phyloP scores from a whole-genome alignment of 768 basidiomycete genomes.

The Collybiopsis luxurians region DNA sequence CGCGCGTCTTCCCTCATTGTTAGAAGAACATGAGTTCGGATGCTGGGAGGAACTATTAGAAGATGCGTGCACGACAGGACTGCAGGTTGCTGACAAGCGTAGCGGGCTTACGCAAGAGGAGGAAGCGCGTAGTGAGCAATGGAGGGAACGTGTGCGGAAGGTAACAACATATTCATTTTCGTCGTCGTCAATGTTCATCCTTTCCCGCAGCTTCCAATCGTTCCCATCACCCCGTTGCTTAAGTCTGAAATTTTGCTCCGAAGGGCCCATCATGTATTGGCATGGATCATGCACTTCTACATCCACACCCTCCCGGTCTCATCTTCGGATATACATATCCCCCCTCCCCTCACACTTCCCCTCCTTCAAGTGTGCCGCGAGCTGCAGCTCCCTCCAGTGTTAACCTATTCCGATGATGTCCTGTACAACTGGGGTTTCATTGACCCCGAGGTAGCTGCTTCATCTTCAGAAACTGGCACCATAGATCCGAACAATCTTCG shows the following conservation, averaged over 20 bases:
- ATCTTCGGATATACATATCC: slow-evolving; percentile 55
- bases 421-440: slow-evolving; percentile 76
- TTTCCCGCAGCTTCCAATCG: slow-evolving; percentile 51
- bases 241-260: slow-evolving; percentile 57
- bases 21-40: slow-evolving; percentile 43
- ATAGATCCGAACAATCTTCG: slow-evolving; percentile 54
- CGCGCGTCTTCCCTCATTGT: slow-evolving; percentile 45
- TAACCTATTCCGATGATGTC: slow-evolving; percentile 91
- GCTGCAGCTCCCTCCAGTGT: slow-evolving; percentile 80
- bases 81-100: slow-evolving; percentile 62
- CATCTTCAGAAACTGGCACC: slow-evolving; percentile 21
- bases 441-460: slow-evolving; percentile 20
- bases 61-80: slow-evolving; percentile 39
- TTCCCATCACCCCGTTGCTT: slow-evolving; percentile 44
- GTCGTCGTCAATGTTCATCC: slow-evolving; percentile 1
- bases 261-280: slow-evolving; percentile 70
- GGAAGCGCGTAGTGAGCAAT: slow-evolving; percentile 44
- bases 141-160: slow-evolving; percentile 49
- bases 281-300: slow-evolving; percentile 76
- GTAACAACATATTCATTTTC: slow-evolving; percentile 31
- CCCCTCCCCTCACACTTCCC: slow-evolving; percentile 68
- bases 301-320: slow-evolving; percentile 58
- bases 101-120: slow-evolving; percentile 23
- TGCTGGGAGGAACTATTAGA: slow-evolving; percentile 69
- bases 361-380: slow-evolving; percentile 65